Base-by-base conservation (phyloP, 1,284 basidiomycete species). In the Cerioporus squamosus region DNA sequence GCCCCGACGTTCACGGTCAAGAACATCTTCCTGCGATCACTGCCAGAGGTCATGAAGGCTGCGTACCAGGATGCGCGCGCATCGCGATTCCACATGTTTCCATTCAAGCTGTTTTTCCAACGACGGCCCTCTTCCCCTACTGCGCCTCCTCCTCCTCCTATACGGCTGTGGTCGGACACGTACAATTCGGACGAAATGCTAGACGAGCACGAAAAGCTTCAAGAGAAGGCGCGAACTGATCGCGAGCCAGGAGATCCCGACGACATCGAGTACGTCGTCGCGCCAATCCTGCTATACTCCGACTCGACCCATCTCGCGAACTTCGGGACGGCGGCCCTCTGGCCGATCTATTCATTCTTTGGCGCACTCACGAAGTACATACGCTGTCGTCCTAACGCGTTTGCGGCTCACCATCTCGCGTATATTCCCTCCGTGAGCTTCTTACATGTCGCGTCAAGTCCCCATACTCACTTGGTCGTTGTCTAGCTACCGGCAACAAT, bases 381-480 rank as follows among this genome's bases (percentile, higher is more conserved):
- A 4, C 65, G 68, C 1, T 45, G 45, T 12, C 57, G 61, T 29
- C 70, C 67, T 2, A 53, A 46, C 1, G 26, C 46, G 2, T 49
- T 62, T 20, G 54, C 63, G 5, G 51, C 55, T 5, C 64, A 69
- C 15, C 53, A 60, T 15, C 36, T 77, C 1, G 74, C 71, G 1
- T 74, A 72, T 55, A 64, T 76, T 1, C 73, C 74, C 3, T 66
- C 65, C 9, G 71, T 75, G 44, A 54, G 68, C 29, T 29, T 10
- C 6, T 29, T 29, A 6, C n/a, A n/a, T n/a, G n/a, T 29, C 29
- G 7, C 29, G 29, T 29, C 29, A n/a, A 29, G 29, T 29, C 29
- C 7, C 7, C 29, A 10, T 8, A 29, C 29, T 60, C 24, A 31
- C 26, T 6, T 9, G 26, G 10, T 1, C 5, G 4, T 9, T 29